Evolutionary conservation across 208 protist genomes (phyloP).

Genomic region (Leptomonas seymouri): DNA sequence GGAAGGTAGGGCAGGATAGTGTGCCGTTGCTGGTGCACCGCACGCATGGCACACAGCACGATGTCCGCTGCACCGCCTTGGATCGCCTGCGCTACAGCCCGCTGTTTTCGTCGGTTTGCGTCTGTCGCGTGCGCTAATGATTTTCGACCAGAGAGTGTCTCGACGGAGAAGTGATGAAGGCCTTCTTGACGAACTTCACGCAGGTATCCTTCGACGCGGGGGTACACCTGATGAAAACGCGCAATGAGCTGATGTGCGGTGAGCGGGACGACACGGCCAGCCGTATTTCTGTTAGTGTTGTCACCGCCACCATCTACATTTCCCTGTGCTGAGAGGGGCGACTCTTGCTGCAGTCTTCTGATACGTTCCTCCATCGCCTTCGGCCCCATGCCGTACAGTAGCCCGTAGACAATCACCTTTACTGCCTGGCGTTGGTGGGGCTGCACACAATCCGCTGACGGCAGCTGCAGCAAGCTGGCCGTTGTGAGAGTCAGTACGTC

Average conservation of each 20-base stretch:
- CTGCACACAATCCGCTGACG: conserved; percentile 30
- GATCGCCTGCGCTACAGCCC: conserved; percentile 67
- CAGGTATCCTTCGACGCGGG: conserved; percentile 58
- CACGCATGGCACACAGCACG: conserved; percentile 79
- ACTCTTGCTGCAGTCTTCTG: conserved; percentile 2
- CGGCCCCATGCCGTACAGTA: conserved; percentile 90
- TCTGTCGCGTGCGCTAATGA: conserved; percentile 45
- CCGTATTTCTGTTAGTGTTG: neutral
- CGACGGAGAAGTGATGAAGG: conserved; percentile 36
- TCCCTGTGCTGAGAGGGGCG: neutral
- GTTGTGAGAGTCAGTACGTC: conserved; percentile 66
- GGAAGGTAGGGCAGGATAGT: conserved; percentile 56
- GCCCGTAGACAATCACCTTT: conserved; percentile 90
- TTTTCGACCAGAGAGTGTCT: conserved; percentile 54
- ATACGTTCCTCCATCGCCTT: conserved; percentile 60
- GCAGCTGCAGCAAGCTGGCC: conserved; percentile 39
- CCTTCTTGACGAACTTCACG: conserved; percentile 46
- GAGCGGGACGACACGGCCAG: neutral
- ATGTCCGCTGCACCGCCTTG: conserved; percentile 88
- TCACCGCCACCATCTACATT: neutral
- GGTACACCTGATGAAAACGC: conserved; percentile 66
- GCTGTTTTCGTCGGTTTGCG: conserved; percentile 63
- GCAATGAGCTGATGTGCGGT: conserved; percentile 48
- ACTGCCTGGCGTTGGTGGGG: conserved; percentile 51
- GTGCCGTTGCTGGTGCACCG: conserved; percentile 65